Base-by-base conservation (phyloP, 139 green algal genomes). In the Micromonas commoda region DNA sequence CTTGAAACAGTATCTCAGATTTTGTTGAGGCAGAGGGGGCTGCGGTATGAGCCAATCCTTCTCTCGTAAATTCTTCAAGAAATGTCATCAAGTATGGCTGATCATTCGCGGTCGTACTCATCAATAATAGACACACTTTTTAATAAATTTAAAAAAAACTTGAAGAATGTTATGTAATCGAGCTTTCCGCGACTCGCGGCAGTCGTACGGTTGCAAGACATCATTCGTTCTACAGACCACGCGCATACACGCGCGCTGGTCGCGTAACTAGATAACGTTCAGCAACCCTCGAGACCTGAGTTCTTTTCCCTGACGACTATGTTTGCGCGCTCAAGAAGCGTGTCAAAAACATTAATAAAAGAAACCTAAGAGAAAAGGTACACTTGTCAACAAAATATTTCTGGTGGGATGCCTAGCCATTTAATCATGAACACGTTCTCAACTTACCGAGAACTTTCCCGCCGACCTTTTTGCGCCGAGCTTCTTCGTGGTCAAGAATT, bases 401-500 rank as follows among this genome's bases (percentile, higher is more conserved):
- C n/a, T n/a, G n/a, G n/a, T n/a, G n/a, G n/a, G n/a, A n/a, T n/a
- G n/a, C n/a, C n/a, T n/a, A n/a, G n/a, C n/a, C n/a, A n/a, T n/a
- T n/a, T n/a, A n/a, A n/a, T n/a, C n/a, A n/a, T n/a, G n/a, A n/a
- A n/a, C n/a, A n/a, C n/a, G n/a, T n/a, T n/a, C n/a, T n/a, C n/a
- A n/a, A n/a, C 45, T 16, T 57, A 26, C 68, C 68, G 9, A 75
- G 38, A 6, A 92, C 88, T 91, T 97, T 97, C 81, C 93, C 96
- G 85, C 96, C 96, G 19, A 98, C 82, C 71, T 96, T 94, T 89
- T 98, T 98, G 54, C 92, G 83, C 37, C 96, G 87, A 0, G 96
- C 96, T 88, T 99, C 96, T 82, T 99, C 95, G 79, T 99, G 96
- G 85, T 98, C 93, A 92, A 99, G 97, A 90, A 99, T 99, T 77